Conservation (phyloP, 805 yeast genomes). For the Wickerhamiella siamensis region DNA sequence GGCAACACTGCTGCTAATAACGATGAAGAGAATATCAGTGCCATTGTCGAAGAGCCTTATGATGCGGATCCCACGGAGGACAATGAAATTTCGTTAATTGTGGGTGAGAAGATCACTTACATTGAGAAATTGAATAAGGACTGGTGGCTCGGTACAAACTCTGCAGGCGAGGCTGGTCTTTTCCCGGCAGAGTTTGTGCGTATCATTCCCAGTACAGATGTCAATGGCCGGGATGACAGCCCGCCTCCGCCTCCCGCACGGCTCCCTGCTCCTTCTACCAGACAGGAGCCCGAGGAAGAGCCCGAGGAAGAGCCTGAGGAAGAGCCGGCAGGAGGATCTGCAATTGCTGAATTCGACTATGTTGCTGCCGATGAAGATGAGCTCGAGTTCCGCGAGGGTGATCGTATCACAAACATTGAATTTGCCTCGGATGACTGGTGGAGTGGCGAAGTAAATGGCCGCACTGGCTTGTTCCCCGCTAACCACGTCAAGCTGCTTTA, state of each 20-base stretch:
- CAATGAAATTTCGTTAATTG: constrained; percentile 52
- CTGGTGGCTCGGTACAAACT: constrained; percentile 82
- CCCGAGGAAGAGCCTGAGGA: constrained; percentile 16
- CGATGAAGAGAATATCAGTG: constrained; percentile 29
- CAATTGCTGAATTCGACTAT: constrained; percentile 61
- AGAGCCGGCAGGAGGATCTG: constrained; percentile 29
- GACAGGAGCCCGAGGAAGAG: constrained; percentile 17
- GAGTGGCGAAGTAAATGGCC: constrained; percentile 74
- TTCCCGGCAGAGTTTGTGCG: constrained; percentile 85
- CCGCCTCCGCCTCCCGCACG: constrained; percentile 2
- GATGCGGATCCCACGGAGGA: constrained; percentile 66
- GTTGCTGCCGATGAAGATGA: constrained; percentile 91
- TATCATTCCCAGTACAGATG: constrained; percentile 25
- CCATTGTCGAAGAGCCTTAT: constrained; percentile 53
- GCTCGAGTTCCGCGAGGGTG: constrained; percentile 72
- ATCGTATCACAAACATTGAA: constrained; percentile 64
- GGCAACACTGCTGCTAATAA: constrained; percentile 19
- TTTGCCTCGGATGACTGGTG: constrained; percentile 96
- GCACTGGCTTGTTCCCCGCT: constrained; percentile 78
- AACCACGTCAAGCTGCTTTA: constrained; percentile 46
- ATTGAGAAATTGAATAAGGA: constrained; percentile 61
- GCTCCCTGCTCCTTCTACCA: constrained; percentile 3
- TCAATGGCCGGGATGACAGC: not conserved
- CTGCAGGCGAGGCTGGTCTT: constrained; percentile 62
- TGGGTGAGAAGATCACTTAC: constrained; percentile 51